Evolutionary conservation across 2,329 filamentous ascomycete genomes (phyloP).

Genomic region (Ramularia collo-cygni): DNA sequence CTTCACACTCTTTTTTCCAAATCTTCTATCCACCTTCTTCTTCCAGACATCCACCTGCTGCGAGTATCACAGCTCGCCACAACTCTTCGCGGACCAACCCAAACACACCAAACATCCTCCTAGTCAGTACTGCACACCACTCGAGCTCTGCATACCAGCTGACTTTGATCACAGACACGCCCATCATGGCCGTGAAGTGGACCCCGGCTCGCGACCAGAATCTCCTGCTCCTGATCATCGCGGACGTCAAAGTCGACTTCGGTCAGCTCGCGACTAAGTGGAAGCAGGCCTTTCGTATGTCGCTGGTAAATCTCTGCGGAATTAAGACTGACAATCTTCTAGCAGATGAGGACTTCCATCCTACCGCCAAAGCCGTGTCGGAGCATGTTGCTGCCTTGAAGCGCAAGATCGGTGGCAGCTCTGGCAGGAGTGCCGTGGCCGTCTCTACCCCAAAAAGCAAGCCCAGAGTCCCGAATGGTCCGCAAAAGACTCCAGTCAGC

Average conservation of each 20-base stretch:
- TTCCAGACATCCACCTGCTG: neutral
- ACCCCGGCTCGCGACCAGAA: constrained; percentile 19
- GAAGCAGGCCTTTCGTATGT: constrained; percentile 13
- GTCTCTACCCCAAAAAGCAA: constrained; percentile 6
- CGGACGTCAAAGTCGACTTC: constrained; percentile 13
- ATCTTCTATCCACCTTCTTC: too few species aligned
- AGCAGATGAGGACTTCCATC: constrained; percentile 13
- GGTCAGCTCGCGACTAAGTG: constrained; percentile 12
- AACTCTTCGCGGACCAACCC: too few species aligned
- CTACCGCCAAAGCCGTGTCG: constrained; percentile 16
- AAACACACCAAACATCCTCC: neutral
- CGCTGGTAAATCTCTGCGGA: too few species aligned
- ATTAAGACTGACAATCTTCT: constrained; percentile 5
- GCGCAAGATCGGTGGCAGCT: neutral
- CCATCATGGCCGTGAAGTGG: constrained; percentile 20
- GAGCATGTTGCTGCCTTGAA: constrained; percentile 19
- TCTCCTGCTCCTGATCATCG: constrained; percentile 21
- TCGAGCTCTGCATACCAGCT: neutral
- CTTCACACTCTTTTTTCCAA: too few species aligned
- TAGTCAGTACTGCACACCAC: neutral
- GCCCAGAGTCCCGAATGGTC: constrained; percentile 1
- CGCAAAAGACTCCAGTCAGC: constrained; percentile 11
- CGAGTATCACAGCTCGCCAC: neutral
- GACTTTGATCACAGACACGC: neutral
- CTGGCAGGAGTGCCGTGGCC: constrained; percentile 2